Percentiles rank a stretch among this genome's conserved stretches.
phyloP scores from a whole-genome alignment of 345 rosid genomes.

The Acer yangbiense region DNA sequence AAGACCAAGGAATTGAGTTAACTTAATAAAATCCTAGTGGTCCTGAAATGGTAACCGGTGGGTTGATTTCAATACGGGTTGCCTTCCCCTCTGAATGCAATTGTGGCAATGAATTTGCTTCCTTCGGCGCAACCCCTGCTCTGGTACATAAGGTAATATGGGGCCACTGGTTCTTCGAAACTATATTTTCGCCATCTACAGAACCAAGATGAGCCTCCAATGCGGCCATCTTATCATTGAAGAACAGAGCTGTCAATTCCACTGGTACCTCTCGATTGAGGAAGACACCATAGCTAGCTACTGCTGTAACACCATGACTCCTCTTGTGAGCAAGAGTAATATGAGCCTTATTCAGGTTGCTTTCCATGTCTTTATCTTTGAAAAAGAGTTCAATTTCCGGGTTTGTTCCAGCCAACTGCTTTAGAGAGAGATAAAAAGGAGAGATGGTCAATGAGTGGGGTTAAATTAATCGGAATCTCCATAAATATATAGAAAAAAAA shows the following conservation, averaged over 20 bases:
- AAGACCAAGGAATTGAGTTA: neutral
- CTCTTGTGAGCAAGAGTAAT: conserved; percentile 93
- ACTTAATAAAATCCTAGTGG: conserved; percentile 65
- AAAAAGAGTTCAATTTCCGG: conserved; percentile 51
- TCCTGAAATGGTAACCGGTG: conserved; percentile 65
- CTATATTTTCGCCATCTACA: conserved; percentile 62
- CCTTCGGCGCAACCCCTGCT: conserved; percentile 66
- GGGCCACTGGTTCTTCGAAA: conserved; percentile 81
- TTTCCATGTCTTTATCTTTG: conserved; percentile 50
- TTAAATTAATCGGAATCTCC: neutral
- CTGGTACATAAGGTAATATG: conserved; percentile 90
- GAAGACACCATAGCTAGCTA: conserved; percentile 66
- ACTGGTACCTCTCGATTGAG: conserved; percentile 62
- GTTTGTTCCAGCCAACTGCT: conserved; percentile 59
- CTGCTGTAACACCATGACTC: conserved; percentile 82
- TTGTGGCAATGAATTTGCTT: conserved; percentile 70
- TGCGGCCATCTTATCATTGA: conserved; percentile 78
- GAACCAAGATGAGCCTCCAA: conserved; percentile 67
- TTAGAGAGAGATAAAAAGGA: neutral
- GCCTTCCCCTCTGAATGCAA: conserved; percentile 75
- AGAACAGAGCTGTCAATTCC: conserved; percentile 65
- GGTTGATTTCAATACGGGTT: conserved; percentile 58
- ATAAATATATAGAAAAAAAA: neutral
- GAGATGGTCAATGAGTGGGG: neutral
- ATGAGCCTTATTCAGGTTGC: conserved; percentile 59